Percentiles rank a stretch among this genome's conserved stretches.
Evolutionary conservation across 768 basidiomycete genomes (phyloP).

Genomic region (Phlebiopsis gigantea): DNA sequence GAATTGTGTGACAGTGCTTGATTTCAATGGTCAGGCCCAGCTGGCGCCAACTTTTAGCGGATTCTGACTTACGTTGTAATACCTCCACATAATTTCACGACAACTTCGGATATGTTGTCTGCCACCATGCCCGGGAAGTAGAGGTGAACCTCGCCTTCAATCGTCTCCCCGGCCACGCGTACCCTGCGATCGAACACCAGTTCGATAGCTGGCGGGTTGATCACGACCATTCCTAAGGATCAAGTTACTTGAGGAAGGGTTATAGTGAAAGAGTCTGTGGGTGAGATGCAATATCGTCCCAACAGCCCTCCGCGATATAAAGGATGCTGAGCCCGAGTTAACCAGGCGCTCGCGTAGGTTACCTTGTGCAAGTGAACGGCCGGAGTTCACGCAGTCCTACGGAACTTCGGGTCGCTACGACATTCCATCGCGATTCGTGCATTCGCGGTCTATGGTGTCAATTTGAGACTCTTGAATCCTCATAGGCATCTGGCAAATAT

Average conservation of each 20-base stretch:
- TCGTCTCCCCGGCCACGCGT: neutral
- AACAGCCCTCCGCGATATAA: neutral
- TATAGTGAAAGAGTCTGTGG: neutral
- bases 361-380: neutral
- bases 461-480: no score
- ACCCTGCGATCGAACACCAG: neutral
- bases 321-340: neutral
- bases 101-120: constrained; percentile 68
- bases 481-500: no score
- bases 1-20: neutral
- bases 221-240: neutral
- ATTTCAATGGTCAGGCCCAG: neutral
- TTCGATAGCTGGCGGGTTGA: neutral
- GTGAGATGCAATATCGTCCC: neutral
- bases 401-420: no score
- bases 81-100: constrained; percentile 35
- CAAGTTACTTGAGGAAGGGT: neutral
- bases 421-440: no score
- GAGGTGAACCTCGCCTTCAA: constrained; percentile 7
- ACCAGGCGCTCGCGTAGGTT: neutral
- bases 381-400: neutral
- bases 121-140: constrained; percentile 67
- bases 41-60: neutral
- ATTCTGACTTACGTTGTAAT: neutral
- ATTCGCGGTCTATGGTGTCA: no score